phyloP scores from a whole-genome alignment of 495 filamentous ascomycete genomes.

The Talaromyces ruber region DNA sequence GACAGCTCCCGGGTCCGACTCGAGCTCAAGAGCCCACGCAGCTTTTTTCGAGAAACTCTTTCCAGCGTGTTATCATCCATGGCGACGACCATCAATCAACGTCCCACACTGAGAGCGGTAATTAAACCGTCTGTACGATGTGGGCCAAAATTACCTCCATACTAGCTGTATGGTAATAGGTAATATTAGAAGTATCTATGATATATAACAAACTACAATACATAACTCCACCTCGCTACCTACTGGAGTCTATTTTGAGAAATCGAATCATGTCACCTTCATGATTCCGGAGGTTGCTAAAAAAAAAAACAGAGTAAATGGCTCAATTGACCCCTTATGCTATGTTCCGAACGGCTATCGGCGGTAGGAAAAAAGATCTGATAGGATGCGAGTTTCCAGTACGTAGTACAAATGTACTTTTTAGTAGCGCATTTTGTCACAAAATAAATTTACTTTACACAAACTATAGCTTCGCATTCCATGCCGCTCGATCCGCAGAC shows the following conservation, averaged over 20 bases:
- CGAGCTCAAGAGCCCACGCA: not conserved
- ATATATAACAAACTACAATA: not conserved
- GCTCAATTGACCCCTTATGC: not conserved
- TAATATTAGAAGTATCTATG: not conserved
- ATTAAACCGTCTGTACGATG: not conserved
- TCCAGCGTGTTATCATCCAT: not conserved
- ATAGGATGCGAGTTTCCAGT: not conserved
- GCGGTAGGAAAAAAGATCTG: not conserved
- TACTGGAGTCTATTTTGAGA: not conserved
- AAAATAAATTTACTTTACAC: not conserved
- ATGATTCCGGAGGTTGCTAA: not conserved
- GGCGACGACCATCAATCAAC: not conserved
- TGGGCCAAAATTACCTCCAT: not conserved
- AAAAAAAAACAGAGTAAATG: not conserved
- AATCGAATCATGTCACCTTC: not conserved
- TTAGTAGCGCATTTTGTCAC: not conserved
- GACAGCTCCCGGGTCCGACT: not conserved
- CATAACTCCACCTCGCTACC: not conserved
- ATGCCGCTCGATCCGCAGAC: slow-evolving; percentile 37
- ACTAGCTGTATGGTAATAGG: not conserved
- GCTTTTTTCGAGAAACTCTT: not conserved
- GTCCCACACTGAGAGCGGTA: not conserved
- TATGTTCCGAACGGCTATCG: not conserved
- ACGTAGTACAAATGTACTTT: not conserved
- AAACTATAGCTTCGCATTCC: slow-evolving; percentile 37